Evolutionary conservation across 2,329 filamentous ascomycete species (phyloP).

Genomic region (Penicillium digitatum): DNA sequence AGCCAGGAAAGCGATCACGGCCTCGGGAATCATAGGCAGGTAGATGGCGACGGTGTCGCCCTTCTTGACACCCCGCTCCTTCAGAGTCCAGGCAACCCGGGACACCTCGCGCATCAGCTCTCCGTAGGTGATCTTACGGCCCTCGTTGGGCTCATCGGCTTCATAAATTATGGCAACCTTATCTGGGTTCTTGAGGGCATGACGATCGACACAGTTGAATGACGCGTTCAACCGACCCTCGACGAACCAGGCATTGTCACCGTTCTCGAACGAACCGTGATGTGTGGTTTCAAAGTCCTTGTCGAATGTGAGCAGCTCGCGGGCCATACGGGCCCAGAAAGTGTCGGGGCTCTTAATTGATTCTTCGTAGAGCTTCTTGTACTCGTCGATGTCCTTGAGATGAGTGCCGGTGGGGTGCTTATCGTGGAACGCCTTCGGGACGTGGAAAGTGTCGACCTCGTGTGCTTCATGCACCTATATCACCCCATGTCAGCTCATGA

Average conservation of each 20-base stretch:
- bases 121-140: slow-evolving; percentile 84
- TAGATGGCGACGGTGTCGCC: slow-evolving; percentile 97
- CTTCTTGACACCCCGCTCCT: slow-evolving; percentile 94
- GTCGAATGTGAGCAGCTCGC: slow-evolving; percentile 86
- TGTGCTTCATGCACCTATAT: slow-evolving; percentile 45
- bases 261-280: slow-evolving; percentile 68
- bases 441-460: slow-evolving; percentile 51
- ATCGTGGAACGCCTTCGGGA: slow-evolving; percentile 54
- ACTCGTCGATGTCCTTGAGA: slow-evolving; percentile 57
- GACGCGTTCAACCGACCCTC: slow-evolving; percentile 92
- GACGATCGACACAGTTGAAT: slow-evolving; percentile 95
- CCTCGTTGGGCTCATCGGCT: slow-evolving; percentile 82
- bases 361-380: slow-evolving; percentile 65
- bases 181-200: slow-evolving; percentile 91
- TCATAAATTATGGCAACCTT: slow-evolving; percentile 98
- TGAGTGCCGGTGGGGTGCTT: slow-evolving; percentile 61
- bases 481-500: slow-evolving; percentile 11
- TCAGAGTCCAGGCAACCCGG: slow-evolving; percentile 78
- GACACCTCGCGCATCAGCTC: slow-evolving; percentile 92
- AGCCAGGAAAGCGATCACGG: slow-evolving; percentile 83
- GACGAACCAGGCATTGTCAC: slow-evolving; percentile 90
- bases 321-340: slow-evolving; percentile 84
- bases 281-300: slow-evolving; percentile 87
- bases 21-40: slow-evolving; percentile 98
- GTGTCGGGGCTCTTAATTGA: slow-evolving; percentile 84